These are phyloP conservation scores for Euphorbia lathyris DNA, from an alignment of 345 rosid species.

Conservation along the genomic window DNA sequence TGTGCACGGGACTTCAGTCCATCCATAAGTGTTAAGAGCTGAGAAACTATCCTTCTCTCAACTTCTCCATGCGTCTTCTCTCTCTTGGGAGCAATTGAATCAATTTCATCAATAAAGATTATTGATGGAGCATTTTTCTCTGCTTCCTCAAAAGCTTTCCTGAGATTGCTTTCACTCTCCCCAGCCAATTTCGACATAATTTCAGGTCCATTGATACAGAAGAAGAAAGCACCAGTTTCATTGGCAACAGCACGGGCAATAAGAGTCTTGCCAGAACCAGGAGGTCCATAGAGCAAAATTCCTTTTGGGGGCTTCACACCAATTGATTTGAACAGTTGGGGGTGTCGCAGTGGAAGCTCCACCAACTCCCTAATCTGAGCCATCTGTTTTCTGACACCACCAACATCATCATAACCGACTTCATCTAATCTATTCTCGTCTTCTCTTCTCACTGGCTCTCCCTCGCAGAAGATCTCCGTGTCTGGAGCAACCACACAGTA, in stretches of 20 bases:
- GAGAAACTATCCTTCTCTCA: conserved; percentile 96
- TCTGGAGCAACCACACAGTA: conserved; percentile 97
- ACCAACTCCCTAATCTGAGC: conserved; percentile 96
- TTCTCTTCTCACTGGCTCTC: conserved; percentile 90
- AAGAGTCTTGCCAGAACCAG: conserved; percentile 57
- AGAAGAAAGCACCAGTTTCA: conserved; percentile 97
- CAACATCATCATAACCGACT: conserved; percentile 96
- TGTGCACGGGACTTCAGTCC: conserved; percentile 89
- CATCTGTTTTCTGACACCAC: conserved; percentile 98
- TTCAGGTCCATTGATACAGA: conserved; percentile 93
- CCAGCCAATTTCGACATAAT: conserved; percentile 98
- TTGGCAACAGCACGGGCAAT: conserved; percentile 95
- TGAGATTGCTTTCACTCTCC: conserved; percentile 96
- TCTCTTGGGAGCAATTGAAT: conserved; percentile 93
- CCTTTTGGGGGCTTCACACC: conserved; percentile 99
- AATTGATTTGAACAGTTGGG: conserved; percentile 90
- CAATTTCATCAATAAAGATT: conserved; percentile 88
- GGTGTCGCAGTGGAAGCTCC: conserved; percentile 92
- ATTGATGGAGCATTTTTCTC: conserved; percentile 98
- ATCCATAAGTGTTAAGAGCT: conserved; percentile 92
- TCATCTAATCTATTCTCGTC: conserved; percentile 93
- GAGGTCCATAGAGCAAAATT: conserved; percentile 67
- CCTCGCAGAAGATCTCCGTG: conserved; percentile 96
- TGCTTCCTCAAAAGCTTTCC: conserved; percentile 96
- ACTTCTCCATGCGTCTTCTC: conserved; percentile 98